phyloP scores from a whole-genome alignment of 176 grass and related monocot species.

The Oryza punctata region DNA sequence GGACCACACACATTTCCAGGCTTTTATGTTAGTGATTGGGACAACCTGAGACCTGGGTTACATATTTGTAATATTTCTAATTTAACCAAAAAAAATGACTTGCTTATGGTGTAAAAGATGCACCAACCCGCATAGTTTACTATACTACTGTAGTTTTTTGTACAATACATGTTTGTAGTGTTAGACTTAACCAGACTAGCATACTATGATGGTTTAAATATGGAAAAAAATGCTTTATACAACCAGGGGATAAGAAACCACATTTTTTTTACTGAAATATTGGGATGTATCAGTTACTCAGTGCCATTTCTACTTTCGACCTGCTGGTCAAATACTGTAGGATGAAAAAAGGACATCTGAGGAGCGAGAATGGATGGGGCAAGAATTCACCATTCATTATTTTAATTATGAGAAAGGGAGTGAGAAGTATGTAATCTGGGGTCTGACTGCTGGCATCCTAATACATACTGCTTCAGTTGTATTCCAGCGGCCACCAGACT shows the following conservation, averaged over 20 bases:
- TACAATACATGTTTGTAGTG: not conserved
- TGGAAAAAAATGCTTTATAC: not conserved
- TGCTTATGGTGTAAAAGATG: not conserved
- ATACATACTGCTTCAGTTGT: constrained; percentile 69
- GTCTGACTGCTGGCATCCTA: constrained; percentile 64
- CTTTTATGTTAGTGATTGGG: not conserved
- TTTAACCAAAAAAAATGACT: not conserved
- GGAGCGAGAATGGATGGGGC: constrained; percentile 72
- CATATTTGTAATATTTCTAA: not conserved
- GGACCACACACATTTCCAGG: not conserved
- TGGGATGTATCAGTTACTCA: not conserved
- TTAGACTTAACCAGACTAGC: not conserved
- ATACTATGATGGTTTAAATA: not conserved
- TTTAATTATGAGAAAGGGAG: constrained; percentile 49
- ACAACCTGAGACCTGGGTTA: not conserved
- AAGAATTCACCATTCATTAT: constrained; percentile 55
- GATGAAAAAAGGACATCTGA: constrained; percentile 55
- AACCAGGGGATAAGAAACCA: not conserved
- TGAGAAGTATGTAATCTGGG: constrained; percentile 64
- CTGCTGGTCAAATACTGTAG: constrained; percentile 29
- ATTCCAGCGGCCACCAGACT: constrained; percentile 52
- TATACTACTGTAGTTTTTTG: not conserved
- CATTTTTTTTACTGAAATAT: not conserved
- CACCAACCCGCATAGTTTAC: not conserved
- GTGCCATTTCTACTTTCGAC: not conserved